These are phyloP conservation scores for Pseudohalonectria lignicola DNA, from an alignment of 2,329 filamentous ascomycete species.

Conservation along the genomic window DNA sequence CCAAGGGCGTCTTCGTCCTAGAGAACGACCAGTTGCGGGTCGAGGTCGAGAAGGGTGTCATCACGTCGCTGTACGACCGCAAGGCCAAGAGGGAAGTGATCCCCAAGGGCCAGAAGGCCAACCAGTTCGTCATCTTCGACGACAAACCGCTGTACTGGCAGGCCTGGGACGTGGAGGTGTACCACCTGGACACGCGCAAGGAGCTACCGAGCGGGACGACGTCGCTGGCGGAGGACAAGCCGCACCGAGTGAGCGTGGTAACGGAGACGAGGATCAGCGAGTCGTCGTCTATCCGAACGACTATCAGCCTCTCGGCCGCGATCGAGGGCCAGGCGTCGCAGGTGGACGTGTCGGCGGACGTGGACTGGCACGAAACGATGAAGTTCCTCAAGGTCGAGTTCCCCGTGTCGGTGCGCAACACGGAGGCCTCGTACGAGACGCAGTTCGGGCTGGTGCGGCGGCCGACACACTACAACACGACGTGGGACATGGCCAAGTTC, in stretches of 20 bases:
- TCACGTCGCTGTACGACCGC: constrained; percentile 76
- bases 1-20: constrained; percentile 60
- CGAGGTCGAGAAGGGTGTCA: constrained; percentile 61
- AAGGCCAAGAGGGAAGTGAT: constrained; percentile 66
- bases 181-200: constrained; percentile 76
- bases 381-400: constrained; percentile 99
- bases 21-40: constrained; percentile 69
- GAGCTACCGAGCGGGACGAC: constrained; percentile 62
- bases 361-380: constrained; percentile 97
- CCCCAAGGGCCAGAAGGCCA: constrained; percentile 62
- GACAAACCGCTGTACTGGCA: constrained; percentile 98
- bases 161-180: constrained; percentile 97
- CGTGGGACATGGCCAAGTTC: constrained; percentile 73
- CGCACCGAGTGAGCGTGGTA: constrained; percentile 69
- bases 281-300: constrained; percentile 75
- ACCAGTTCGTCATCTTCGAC: constrained; percentile 89
- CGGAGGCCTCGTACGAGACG: constrained; percentile 88
- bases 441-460: constrained; percentile 82
- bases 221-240: constrained; percentile 57
- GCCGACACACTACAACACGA: constrained; percentile 96
- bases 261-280: constrained; percentile 84
- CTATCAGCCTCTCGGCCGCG: constrained; percentile 66
- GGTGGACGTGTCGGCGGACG: constrained; percentile 70
- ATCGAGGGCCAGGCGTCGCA: constrained; percentile 54
- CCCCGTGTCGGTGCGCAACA: constrained; percentile 82